Conservation (phyloP, 257 asterid genomes). For the Fraxinus quadrangulata region DNA sequence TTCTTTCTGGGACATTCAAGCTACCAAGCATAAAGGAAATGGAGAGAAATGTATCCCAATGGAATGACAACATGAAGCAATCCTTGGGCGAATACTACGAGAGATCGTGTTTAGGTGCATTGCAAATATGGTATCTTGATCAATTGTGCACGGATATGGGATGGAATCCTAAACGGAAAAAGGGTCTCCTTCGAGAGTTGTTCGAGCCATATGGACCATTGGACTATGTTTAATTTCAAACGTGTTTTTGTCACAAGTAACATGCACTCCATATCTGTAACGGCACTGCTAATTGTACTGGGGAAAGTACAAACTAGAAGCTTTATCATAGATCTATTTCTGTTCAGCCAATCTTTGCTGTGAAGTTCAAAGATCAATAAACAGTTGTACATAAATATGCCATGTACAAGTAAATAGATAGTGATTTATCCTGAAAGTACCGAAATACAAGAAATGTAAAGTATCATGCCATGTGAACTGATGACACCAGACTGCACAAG, state of each 20-base stretch:
- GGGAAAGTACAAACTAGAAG: neutral
- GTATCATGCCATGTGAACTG: too few species aligned
- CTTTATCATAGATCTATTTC: neutral
- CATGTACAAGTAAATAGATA: too few species aligned
- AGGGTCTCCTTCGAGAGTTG: constrained; percentile 40
- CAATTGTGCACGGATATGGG: constrained; percentile 60
- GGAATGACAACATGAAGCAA: constrained; percentile 45
- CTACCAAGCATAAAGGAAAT: constrained; percentile 46
- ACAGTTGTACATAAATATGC: too few species aligned
- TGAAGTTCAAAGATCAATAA: too few species aligned
- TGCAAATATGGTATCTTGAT: constrained; percentile 55
- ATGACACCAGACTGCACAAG: too few species aligned
- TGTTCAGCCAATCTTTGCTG: too few species aligned
- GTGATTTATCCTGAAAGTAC: too few species aligned
- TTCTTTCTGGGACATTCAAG: constrained; percentile 47
- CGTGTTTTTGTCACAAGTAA: neutral
- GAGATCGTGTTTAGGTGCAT: constrained; percentile 39
- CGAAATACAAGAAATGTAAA: too few species aligned
- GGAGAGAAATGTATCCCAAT: constrained; percentile 41
- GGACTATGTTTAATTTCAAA: constrained; percentile 34
- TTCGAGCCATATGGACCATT: constrained; percentile 53
- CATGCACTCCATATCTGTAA: neutral
- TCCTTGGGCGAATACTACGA: constrained; percentile 35
- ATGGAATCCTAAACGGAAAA: constrained; percentile 44
- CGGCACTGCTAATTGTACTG: neutral